Evolutionary conservation across 176 grass and related monocot genomes (phyloP).

Genomic region (Hsuehochloa calcarea): DNA sequence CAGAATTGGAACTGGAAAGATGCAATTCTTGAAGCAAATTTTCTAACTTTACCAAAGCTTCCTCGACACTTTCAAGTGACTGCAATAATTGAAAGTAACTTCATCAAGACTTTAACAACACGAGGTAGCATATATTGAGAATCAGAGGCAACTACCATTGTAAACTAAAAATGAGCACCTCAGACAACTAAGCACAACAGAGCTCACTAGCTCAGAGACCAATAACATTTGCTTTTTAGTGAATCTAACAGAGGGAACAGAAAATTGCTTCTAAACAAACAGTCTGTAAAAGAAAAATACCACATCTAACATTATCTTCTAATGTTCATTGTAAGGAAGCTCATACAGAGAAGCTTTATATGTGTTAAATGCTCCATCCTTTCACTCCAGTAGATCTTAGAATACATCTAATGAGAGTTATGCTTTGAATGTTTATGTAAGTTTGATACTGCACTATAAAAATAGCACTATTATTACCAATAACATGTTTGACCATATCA

Average conservation of each 20-base stretch:
- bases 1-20: slow-evolving; percentile 73
- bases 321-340: background rate
- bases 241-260: background rate
- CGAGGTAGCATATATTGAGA: background rate
- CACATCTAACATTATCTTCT: background rate
- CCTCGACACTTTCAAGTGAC: slow-evolving; percentile 97
- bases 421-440: background rate
- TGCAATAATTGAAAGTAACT: slow-evolving; percentile 46
- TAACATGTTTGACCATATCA: slow-evolving; percentile 4
- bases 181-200: background rate
- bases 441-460: background rate
- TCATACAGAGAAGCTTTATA: background rate
- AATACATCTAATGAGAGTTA: slow-evolving; percentile 5
- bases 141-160: background rate
- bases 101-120: slow-evolving; percentile 15
- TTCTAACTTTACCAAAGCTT: slow-evolving; percentile 92
- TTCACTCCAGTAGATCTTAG: slow-evolving; percentile 11
- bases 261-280: background rate
- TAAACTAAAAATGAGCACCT: slow-evolving; percentile 5
- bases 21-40: slow-evolving; percentile 94
- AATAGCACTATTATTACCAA: background rate
- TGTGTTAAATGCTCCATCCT: slow-evolving; percentile 1
- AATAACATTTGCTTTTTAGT: background rate
- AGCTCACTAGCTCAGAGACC: background rate
- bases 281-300: slow-evolving; percentile 1